Evolutionary conservation across 2,329 filamentous ascomycete species (phyloP).

Genomic region (Tolypocladium ovalisporum): DNA sequence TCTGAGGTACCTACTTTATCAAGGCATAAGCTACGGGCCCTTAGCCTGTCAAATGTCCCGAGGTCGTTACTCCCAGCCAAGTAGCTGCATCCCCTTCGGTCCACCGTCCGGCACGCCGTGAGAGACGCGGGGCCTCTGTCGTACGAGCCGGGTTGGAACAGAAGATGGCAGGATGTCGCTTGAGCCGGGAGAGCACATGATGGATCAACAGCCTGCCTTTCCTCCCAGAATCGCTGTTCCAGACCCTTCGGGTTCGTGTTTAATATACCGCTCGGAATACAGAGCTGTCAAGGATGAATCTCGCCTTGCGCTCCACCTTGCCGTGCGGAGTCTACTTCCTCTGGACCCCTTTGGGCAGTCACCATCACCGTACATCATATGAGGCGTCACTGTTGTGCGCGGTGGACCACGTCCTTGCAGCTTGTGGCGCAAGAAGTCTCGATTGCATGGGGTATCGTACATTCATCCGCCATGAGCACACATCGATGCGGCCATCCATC

Average conservation of each 20-base stretch:
- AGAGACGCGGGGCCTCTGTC: background rate
- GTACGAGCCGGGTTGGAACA: background rate
- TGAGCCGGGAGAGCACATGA: conserved; percentile 30
- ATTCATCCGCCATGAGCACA: conserved; percentile 3
- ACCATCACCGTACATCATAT: background rate
- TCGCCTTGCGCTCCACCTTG: conserved; percentile 69
- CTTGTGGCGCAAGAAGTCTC: conserved; percentile 1
- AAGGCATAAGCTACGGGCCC: background rate
- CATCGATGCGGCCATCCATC: background rate
- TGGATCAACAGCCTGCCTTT: conserved; percentile 25
- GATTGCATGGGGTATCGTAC: conserved; percentile 10
- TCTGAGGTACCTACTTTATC: background rate
- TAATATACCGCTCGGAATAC: conserved; percentile 65
- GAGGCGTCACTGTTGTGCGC: background rate
- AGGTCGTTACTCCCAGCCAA: conserved; percentile 25
- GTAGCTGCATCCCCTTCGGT: conserved; percentile 15
- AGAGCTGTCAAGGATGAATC: conserved; percentile 63
- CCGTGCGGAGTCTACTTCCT: conserved; percentile 43
- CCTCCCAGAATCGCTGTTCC: conserved; percentile 19
- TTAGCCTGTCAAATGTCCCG: conserved; percentile 25
- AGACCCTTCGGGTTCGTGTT: conserved; percentile 21
- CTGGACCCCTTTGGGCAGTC: background rate
- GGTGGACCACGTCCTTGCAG: background rate
- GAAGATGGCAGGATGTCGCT: conserved; percentile 25
- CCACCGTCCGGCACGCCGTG: conserved; percentile 6